Evolutionary conservation across 1,284 basidiomycete species (phyloP), one percentile per base, ranked within the genome.

Genomic region (Grifola frondosa): DNA sequence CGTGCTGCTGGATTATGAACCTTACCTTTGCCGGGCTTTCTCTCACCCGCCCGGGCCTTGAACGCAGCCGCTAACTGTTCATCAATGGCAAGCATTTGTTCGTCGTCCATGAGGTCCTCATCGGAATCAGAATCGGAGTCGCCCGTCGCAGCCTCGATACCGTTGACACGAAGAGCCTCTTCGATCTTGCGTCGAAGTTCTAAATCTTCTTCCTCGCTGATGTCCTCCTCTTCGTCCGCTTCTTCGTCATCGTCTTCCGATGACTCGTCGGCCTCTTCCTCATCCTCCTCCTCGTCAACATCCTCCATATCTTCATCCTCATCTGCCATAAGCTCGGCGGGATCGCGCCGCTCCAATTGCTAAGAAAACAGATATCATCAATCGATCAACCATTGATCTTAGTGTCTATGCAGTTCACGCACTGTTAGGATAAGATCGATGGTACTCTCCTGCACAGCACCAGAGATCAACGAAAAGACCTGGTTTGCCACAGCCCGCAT

Each of bases 11-110:
- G n/a, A n/a, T n/a, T 9, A 25, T 33, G 20, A 26, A 9, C 30
- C 71, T 49, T 43, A 84, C 88, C 78, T 74, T 83, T 85, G 40
- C 72, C 73, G 30, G 71, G 70, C 56, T 78, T 84, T 58, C 77
- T 81, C 46, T 78, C 80, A 38, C 72, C 73, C n/a, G 75, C 66
- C 44, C 82, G 81, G 34, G 79, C 73, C 51, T 80, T 80, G 80
- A 99, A 97, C 28, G 95, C 87, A 45, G 88, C 82, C 5, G 91
- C 91, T 6, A 99, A 80, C 60, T 97, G 91, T 49, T 91, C 90
- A 61, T 99, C 96, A 31, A 98, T 80, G 36, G 88, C 87, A 75
- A 97, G 84, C 96, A 98, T 99, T 69, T 97, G 91, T 33, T 98
- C 95, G 60, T 98, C 96, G 60, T 95, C 88, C 83, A 94, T 87